Conservation (phyloP, 2,329 filamentous ascomycete genomes). For the Fusarium sterilihyphosum region DNA sequence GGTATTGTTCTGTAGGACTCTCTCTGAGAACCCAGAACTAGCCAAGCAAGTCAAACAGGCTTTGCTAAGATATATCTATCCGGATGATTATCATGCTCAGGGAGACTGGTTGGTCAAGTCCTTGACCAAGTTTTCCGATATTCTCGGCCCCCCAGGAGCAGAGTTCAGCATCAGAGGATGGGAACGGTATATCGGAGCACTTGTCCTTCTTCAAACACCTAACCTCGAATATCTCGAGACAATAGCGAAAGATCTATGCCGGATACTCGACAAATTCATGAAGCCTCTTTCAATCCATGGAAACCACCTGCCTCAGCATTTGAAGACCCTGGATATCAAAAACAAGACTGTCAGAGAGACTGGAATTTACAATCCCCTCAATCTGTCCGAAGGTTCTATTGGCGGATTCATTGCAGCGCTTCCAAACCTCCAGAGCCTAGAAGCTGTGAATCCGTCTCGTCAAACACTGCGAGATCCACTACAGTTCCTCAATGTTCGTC, state of each 20-base stretch:
- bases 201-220: not conserved
- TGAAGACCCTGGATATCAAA: not conserved
- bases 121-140: not conserved
- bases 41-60: not conserved
- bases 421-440: not conserved
- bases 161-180: fast-evolving
- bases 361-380: not conserved
- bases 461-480: not conserved
- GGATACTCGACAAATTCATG: not conserved
- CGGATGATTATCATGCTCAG: not conserved
- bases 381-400: not conserved
- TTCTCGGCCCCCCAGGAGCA: not conserved
- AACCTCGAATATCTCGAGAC: not conserved
- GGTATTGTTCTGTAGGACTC: not conserved
- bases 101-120: not conserved
- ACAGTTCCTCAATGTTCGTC: not conserved
- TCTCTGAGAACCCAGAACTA: not conserved
- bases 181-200: not conserved
- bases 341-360: not conserved
- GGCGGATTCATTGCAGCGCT: not conserved
- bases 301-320: not conserved
- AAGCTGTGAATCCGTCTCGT: no score
- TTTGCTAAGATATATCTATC: not conserved
- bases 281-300: not conserved
- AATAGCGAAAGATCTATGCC: not conserved